These are phyloP conservation scores for Penicillium daleae DNA, from an alignment of 495 filamentous ascomycete genomes.

Conservation along the genomic window DNA sequence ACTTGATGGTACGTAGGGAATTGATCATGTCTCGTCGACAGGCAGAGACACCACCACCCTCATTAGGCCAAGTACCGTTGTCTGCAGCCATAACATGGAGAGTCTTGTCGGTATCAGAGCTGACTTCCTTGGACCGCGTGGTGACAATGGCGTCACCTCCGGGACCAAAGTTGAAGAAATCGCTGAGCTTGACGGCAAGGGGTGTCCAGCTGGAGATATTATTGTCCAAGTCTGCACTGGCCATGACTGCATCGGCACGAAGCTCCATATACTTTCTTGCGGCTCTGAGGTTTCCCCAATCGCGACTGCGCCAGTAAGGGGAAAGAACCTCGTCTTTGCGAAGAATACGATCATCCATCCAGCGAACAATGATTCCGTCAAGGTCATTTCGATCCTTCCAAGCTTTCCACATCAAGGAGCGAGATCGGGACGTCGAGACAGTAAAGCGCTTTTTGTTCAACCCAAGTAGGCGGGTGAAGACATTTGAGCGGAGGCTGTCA, in stretches of 20 bases:
- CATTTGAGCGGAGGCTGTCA: conserved; percentile 49
- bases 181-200: conserved; percentile 63
- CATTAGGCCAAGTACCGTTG: conserved; percentile 68
- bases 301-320: conserved; percentile 61
- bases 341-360: conserved; percentile 65
- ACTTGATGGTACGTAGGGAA: conserved; percentile 61
- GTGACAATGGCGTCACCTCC: conserved; percentile 59
- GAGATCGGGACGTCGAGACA: conserved; percentile 59
- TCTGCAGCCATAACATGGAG: conserved; percentile 68
- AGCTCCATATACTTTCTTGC: conserved; percentile 61
- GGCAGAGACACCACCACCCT: conserved; percentile 67
- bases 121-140: conserved; percentile 46
- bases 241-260: conserved; percentile 61
- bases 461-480: conserved; percentile 50
- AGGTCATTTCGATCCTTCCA: conserved; percentile 64
- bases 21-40: conserved; percentile 73
- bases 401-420: conserved; percentile 65
- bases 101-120: conserved; percentile 54
- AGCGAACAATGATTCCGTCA: conserved; percentile 64
- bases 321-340: conserved; percentile 57
- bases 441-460: conserved; percentile 54
- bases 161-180: conserved; percentile 66
- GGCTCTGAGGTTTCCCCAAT: conserved; percentile 54
- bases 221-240: conserved; percentile 63
- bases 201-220: conserved; percentile 62